A percentile compares a stretch with the other conserved stretches of the same genome.
Conservation (phyloP, 352 stramenopile genomes). For the Pythium monospermum region DNA sequence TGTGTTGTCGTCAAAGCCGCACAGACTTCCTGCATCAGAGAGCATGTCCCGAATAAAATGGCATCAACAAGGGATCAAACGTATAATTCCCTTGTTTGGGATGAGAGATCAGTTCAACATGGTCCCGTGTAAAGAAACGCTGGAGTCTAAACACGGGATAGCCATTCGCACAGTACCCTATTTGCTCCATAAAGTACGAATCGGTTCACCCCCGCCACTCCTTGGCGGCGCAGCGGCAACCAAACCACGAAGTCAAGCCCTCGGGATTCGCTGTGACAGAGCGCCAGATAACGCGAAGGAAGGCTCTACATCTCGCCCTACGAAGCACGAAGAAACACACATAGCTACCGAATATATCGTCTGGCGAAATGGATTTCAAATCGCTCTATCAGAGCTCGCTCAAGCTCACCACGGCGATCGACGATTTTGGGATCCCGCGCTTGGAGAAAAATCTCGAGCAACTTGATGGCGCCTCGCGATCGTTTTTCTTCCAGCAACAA, state of each 20-base stretch:
- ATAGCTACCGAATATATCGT: conserved; percentile 16
- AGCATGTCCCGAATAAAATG: background rate
- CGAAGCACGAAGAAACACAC: conserved; percentile 1
- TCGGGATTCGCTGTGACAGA: too few relatives aligned
- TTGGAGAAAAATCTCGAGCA: conserved; percentile 80
- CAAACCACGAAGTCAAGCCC: background rate
- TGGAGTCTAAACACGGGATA: background rate
- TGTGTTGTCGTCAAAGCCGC: background rate
- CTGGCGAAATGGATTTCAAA: conserved; percentile 70
- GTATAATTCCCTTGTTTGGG: background rate
- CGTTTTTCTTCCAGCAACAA: conserved; percentile 37
- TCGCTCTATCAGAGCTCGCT: conserved; percentile 85
- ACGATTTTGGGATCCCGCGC: conserved; percentile 67
- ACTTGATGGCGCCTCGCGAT: conserved; percentile 64
- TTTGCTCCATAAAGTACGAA: background rate
- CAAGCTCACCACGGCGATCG: conserved; percentile 74
- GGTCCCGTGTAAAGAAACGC: background rate
- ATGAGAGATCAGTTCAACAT: background rate
- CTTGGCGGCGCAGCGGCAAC: background rate
- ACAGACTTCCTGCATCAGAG: background rate
- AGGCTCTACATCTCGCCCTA: too few relatives aligned
- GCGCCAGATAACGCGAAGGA: too few relatives aligned
- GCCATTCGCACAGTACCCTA: background rate
- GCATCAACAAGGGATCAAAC: background rate
- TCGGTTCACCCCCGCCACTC: background rate